phyloP scores from a whole-genome alignment of 768 basidiomycete genomes.

The Pleurotus platypus region DNA sequence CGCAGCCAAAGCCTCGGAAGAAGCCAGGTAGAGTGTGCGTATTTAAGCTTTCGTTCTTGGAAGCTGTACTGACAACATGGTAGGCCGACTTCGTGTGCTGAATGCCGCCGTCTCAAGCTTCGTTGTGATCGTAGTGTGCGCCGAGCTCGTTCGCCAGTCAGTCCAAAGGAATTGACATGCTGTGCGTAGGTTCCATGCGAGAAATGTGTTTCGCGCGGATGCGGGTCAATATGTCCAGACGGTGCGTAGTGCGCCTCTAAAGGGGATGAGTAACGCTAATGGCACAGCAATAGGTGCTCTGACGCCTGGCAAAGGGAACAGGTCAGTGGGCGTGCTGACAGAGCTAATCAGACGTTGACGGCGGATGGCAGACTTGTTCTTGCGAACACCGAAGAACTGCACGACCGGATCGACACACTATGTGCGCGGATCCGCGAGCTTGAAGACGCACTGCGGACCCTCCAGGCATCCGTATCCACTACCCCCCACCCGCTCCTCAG shows the following conservation, averaged over 20 bases:
- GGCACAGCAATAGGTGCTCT: conserved; percentile 37
- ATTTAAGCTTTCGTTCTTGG: conserved; percentile 31
- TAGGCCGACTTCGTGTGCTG: conserved; percentile 49
- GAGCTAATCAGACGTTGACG: background rate
- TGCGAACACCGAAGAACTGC: conserved; percentile 68
- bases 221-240: conserved; percentile 73
- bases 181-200: conserved; percentile 65
- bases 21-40: conserved; percentile 45
- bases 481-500: conserved; percentile 47
- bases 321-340: conserved; percentile 25
- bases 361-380: conserved; percentile 43
- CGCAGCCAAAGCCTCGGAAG: conserved; percentile 24
- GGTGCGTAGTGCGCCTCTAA: conserved; percentile 33
- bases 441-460: conserved; percentile 50
- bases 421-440: conserved; percentile 55
- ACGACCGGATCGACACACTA: conserved; percentile 58
- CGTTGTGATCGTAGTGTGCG: conserved; percentile 62
- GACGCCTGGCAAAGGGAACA: conserved; percentile 58
- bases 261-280: background rate
- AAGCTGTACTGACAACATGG: conserved; percentile 16
- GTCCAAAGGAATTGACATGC: conserved; percentile 4
- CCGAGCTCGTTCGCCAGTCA: background rate
- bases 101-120: conserved; percentile 55
- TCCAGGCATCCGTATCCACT: conserved; percentile 46
- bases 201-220: conserved; percentile 74